Evolutionary conservation across 2,329 filamentous ascomycete genomes (phyloP), one percentile per base, ranked within the genome.

Genomic region (Pseudogymnoascus sp.): DNA sequence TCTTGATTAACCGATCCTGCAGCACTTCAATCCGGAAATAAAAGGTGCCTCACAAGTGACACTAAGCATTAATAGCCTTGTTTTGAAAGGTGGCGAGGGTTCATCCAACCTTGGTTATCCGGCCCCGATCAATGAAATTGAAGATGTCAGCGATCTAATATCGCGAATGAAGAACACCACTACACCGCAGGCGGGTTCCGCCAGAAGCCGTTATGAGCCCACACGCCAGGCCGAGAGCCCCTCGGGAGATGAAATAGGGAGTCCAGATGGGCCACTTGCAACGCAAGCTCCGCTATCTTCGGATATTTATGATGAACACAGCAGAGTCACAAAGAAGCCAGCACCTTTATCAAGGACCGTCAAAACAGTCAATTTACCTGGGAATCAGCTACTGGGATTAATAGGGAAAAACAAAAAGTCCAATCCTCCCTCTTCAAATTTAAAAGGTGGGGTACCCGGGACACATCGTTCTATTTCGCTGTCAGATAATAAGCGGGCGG

Each of bases 71-170:
- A 15, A 59, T 27, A 40, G 27, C 27, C 58, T 59, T 31, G 10
- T 39, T 27, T 31, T 59, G 58, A 59, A 39, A 59, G 58, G 58
- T 31, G 33, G 37, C 13, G 35, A 59, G 33, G 33, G 58, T 39
- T 59, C 58, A 27, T 37, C 58, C n/a, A 40, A 39, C 33, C 58
- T n/a, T 39, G 58, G 58, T 29, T 27, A 21, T 59, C 58, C 58
- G 15, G 29, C 31, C 9, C 48, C 48, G 48, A 35, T 55, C 35
- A 29, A 55, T 25, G 27, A 55, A 18, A 55, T 33, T 15, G 5
- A 21, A 13, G 48, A 55, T 8, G 48, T 55, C 29, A n/a, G 15
- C 10, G 15, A 55, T 18, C 25, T 55, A 10, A 55, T 55, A 21
- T 8, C 29, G 21, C 48, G 48, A 35, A 55, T 55, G 48, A 55